phyloP scores from a whole-genome alignment of 1,284 basidiomycete genomes.

The Puccinia polysora region DNA sequence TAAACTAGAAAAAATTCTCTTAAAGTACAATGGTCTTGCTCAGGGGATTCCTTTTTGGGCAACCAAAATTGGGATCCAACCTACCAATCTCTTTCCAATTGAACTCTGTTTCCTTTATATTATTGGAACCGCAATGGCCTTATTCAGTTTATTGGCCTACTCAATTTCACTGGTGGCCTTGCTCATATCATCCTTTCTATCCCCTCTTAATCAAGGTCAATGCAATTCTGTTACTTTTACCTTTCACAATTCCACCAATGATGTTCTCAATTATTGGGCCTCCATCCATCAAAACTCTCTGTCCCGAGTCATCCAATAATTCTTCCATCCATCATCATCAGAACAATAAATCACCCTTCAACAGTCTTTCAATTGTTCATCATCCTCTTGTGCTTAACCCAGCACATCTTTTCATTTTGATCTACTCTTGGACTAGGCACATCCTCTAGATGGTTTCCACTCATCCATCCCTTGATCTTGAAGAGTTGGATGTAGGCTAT shows the following conservation, averaged over 20 bases:
- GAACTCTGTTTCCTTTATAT: constrained; percentile 9
- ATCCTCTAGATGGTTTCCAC: no score
- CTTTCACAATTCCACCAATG: neutral
- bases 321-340: neutral
- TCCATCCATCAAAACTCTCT: no score
- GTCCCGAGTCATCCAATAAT: no score
- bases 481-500: no score
- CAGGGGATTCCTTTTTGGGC: constrained; percentile 30
- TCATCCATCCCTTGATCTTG: no score
- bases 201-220: neutral
- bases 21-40: constrained; percentile 8
- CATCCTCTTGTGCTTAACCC: neutral
- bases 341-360: no score
- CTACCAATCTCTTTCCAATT: constrained; percentile 4
- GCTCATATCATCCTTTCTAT: neutral
- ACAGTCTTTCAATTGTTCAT: neutral
- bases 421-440: no score
- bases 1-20: constrained; percentile 17
- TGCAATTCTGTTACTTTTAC: neutral
- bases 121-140: neutral
- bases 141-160: constrained; percentile 11
- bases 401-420: constrained; percentile 8
- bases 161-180: neutral
- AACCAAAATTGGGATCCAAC: constrained; percentile 1
- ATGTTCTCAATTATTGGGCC: neutral